Base-by-base conservation (phyloP, 2,329 filamentous ascomycete genomes). In the Ascochyta clinopodiicola region DNA sequence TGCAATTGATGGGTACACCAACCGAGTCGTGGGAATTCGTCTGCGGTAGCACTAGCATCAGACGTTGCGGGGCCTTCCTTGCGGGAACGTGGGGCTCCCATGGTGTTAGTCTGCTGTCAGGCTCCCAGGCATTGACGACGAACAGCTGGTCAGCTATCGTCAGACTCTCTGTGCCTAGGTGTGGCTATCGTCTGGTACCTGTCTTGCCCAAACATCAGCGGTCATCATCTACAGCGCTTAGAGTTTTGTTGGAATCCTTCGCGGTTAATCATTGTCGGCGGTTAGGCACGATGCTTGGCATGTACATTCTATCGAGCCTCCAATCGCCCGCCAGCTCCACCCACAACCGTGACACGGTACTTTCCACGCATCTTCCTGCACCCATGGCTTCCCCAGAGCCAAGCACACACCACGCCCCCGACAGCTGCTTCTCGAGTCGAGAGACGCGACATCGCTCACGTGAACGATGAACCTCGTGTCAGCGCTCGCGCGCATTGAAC, bases 391-490 rank as follows among this genome's bases (percentile, higher is more conserved):
- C 49, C 52, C 31, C 39, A 38, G 51, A 62, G 49, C 49, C 43
- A 36, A 34, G 35, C 50, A 48, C 42, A 38, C 27, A 46, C 27
- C 38, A 57, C 36, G 39, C 49, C 17, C 19, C 50, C 50, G 39
- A 61, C 51, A 54, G 38, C 52, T 54, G 56, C 55, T 40, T 42
- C 50, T 56, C 47, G 37, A 60, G 51, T 55, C 61, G 59, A 39
- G 60, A 58, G 47, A 56, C 63, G 53, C 63, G 63, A 46, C 52
- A 52, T 32, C 62, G 57, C 57, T 53, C 44, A 39, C 57, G 56
- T 37, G 42, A 59, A 59, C 55, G 40, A 75, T 74, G 71, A 67
- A 72, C 44, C 51, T 70, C 37, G 37, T 58, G 21, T 63, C 68
- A 21, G 56, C 60, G 21, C 56, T 75, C 47, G 66, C 61, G 9